Evolutionary conservation across 228 moss, liverwort and hornwort species (phyloP), one percentile per base, ranked within the genome.

Genomic region (Sphagnum fallax): DNA sequence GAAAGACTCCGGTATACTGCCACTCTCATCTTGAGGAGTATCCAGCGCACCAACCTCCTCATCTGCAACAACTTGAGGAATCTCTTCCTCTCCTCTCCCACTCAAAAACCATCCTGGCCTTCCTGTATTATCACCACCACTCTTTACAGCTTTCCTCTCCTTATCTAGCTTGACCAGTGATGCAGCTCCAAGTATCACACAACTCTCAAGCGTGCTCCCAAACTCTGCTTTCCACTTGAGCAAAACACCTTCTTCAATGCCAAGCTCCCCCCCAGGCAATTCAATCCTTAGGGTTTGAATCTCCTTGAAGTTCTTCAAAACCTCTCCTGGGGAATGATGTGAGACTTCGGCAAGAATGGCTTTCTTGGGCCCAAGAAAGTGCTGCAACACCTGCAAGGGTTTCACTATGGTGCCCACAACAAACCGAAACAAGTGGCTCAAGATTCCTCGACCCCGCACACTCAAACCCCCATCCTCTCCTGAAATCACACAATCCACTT

Each of bases 191-290:
- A 92, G 78, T 50, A 92, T 92, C 59, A 92, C 89, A 79, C 92
- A 92, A 68, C 92, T 92, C 80, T 92, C 88, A 47, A 92, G 76
- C 0, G 89, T 92, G 52, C 89, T 89, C 64, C 92, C 92, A 72
- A 92, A 92, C 82, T 92, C 90, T 61, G 92, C 89, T 71, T 87
- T 85, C 92, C 92, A 92, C 69, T 92, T 92, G 71, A 92, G 78
- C 60, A 92, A 66, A 12, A 88, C 88, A 13, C 92, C 92, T 8
- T 92, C 90, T 67, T 92, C 92, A 49, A 92, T 89, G 48, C 92
- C 92, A 16, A 92, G 88, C 72, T 92, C 92, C 47, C 92, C 89
- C 52, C 87, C 92, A 0, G 92, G 92, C 59, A 92, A 73, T 74
- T 92, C 92, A 59, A 92, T 92, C 70, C 89, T 89, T 71, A 92